These are phyloP conservation scores for Ophiostoma tasmaniense DNA, from an alignment of 2,329 filamentous ascomycete genomes.

Conservation along the genomic window DNA sequence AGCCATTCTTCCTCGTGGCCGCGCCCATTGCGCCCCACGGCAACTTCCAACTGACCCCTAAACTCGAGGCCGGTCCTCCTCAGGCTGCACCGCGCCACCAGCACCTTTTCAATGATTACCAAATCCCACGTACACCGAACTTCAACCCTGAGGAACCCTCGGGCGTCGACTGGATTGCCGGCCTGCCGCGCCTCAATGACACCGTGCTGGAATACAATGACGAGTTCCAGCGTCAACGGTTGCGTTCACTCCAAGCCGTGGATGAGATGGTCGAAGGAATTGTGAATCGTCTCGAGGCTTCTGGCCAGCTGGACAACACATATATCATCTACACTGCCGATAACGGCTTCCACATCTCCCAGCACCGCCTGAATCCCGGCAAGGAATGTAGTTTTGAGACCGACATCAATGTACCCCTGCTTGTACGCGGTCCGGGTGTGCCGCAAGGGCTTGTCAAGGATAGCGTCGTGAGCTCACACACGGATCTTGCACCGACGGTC, in stretches of 20 bases:
- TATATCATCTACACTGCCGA: conserved; percentile 46
- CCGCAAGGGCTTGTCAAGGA: conserved; percentile 30
- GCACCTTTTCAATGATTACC: conserved; percentile 50
- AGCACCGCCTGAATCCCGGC: conserved; percentile 48
- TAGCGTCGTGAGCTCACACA: conserved; percentile 46
- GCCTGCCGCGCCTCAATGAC: conserved; percentile 34
- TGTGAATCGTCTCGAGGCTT: conserved; percentile 33
- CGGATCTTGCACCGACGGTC: conserved; percentile 53
- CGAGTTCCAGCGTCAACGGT: conserved; percentile 41
- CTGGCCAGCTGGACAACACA: conserved; percentile 52
- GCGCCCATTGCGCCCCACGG: conserved; percentile 60
- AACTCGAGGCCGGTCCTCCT: conserved; percentile 18
- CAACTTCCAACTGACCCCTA: conserved; percentile 32
- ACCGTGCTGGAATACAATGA: conserved; percentile 40
- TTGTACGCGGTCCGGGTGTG: conserved; percentile 33
- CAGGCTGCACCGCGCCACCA: conserved; percentile 51
- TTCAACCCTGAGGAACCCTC: conserved; percentile 54
- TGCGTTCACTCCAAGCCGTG: conserved; percentile 44
- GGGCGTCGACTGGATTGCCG: conserved; percentile 38
- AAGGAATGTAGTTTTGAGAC: conserved; percentile 50
- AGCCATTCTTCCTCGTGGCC: conserved; percentile 59
- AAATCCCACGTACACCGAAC: conserved; percentile 51
- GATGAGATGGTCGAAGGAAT: conserved; percentile 45
- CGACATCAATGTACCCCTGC: conserved; percentile 37
- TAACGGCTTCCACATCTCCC: conserved; percentile 51